These are phyloP conservation scores for Trametes coccinea DNA, from an alignment of 768 basidiomycete genomes.

Conservation along the genomic window DNA sequence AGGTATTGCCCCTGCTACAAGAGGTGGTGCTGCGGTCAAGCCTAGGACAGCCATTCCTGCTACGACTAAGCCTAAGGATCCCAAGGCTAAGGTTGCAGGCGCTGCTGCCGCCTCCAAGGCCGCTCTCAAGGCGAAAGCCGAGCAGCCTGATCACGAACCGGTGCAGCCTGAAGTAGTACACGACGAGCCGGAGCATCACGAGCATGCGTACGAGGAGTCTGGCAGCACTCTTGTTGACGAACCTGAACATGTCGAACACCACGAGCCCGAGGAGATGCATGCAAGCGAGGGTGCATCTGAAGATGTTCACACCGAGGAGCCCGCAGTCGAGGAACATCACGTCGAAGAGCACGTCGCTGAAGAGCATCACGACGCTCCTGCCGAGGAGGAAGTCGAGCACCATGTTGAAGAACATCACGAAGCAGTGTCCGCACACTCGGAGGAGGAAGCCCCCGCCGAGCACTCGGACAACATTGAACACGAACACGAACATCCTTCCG, in stretches of 20 bases:
- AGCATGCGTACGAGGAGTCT: constrained; percentile 27
- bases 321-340: constrained; percentile 11
- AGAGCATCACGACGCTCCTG: neutral
- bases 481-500: neutral
- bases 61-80: constrained; percentile 20
- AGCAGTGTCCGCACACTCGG: neutral
- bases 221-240: constrained; percentile 23
- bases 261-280: constrained; percentile 28
- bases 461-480: too few relatives aligned
- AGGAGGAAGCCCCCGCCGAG: neutral
- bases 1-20: constrained; percentile 28
- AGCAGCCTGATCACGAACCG: constrained; percentile 25
- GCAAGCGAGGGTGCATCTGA: constrained; percentile 6
- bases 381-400: neutral
- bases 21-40: constrained; percentile 28
- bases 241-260: constrained; percentile 19
- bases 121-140: constrained; percentile 11
- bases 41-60: constrained; percentile 31
- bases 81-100: constrained; percentile 24
- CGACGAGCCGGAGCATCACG: constrained; percentile 17
- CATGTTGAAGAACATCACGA: neutral
- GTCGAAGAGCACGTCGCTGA: neutral
- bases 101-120: constrained; percentile 16
- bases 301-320: constrained; percentile 14
- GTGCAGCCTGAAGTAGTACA: constrained; percentile 20